Percentiles rank a stretch among this genome's conserved stretches.
Evolutionary conservation across 2,329 filamentous ascomycete genomes (phyloP).

Genomic region (Aspergillus versicolor): DNA sequence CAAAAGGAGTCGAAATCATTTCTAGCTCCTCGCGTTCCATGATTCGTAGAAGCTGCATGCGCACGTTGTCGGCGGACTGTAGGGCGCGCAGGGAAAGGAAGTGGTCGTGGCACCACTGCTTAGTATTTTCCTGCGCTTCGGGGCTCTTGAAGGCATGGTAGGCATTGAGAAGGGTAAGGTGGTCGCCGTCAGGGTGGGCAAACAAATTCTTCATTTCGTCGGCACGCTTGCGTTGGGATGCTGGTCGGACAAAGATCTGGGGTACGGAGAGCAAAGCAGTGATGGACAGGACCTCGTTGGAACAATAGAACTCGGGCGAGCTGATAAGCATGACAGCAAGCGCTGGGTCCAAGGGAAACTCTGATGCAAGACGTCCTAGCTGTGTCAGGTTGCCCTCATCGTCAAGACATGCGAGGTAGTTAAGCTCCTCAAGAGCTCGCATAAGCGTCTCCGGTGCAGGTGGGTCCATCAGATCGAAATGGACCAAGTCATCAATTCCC

Average conservation of each 20-base stretch:
- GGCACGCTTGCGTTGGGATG: slow-evolving; percentile 79
- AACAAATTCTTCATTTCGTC: slow-evolving; percentile 98
- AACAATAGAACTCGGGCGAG: slow-evolving; percentile 97
- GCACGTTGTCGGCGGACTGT: slow-evolving; percentile 90
- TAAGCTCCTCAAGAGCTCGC: slow-evolving; percentile 94
- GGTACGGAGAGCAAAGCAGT: slow-evolving; percentile 92
- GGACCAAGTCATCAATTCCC: slow-evolving; percentile 89
- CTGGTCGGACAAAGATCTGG: slow-evolving; percentile 87
- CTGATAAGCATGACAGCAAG: slow-evolving; percentile 97
- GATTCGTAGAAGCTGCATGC: slow-evolving; percentile 85
- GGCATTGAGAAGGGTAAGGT: slow-evolving; percentile 92
- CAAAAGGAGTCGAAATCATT: slow-evolving; percentile 83
- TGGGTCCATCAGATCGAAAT: slow-evolving; percentile 98
- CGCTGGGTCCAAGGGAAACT: slow-evolving; percentile 91
- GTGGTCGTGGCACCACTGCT: slow-evolving; percentile 96
- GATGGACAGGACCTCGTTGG: slow-evolving; percentile 95
- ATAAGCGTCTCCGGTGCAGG: slow-evolving; percentile 97
- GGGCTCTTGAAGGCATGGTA: slow-evolving; percentile 94
- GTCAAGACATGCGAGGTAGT: slow-evolving; percentile 93
- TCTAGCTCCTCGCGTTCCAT: slow-evolving; percentile 92
- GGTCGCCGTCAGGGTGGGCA: slow-evolving; percentile 88
- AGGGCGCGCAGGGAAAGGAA: slow-evolving; percentile 88
- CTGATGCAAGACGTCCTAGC: slow-evolving; percentile 82
- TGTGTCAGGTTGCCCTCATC: slow-evolving; percentile 91
- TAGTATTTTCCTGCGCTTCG: slow-evolving; percentile 68